Conservation (phyloP, 1,139 yeast species). For the Torulaspora pretoriensis region DNA sequence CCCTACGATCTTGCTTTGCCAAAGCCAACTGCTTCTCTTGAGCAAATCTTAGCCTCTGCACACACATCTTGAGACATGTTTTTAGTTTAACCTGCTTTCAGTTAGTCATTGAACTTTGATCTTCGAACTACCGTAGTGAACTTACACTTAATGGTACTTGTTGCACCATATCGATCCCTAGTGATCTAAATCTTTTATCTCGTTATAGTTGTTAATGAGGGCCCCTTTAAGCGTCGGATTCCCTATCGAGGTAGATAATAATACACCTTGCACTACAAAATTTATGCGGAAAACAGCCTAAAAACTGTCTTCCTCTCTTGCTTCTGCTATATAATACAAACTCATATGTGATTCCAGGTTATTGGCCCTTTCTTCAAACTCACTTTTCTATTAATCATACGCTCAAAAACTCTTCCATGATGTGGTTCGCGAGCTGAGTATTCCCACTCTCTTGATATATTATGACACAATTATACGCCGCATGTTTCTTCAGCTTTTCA, state of each 20-base stretch:
- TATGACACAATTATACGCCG: slow-evolving; percentile 78
- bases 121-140: not conserved
- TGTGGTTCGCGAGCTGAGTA: slow-evolving; percentile 51
- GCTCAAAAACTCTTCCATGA: slow-evolving; percentile 59
- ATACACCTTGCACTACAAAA: not conserved
- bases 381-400: slow-evolving; percentile 12
- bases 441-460: slow-evolving; percentile 79
- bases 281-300: too few relatives aligned
- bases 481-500: slow-evolving; percentile 63
- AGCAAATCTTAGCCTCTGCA: slow-evolving; percentile 69
- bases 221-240: not conserved
- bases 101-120: slow-evolving; percentile 8
- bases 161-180: slow-evolving; percentile 11
- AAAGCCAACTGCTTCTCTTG: slow-evolving; percentile 81
- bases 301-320: too few relatives aligned
- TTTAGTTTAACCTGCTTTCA: slow-evolving; percentile 46
- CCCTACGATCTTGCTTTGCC: slow-evolving; percentile 75
- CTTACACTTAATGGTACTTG: slow-evolving; percentile 21
- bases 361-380: too few relatives aligned
- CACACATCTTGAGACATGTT: slow-evolving; percentile 74
- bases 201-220: not conserved
- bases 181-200: not conserved
- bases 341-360: too few relatives aligned
- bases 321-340: too few relatives aligned
- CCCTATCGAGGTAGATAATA: not conserved